A percentile compares a stretch with the other conserved stretches of the same genome.
Conservation (phyloP, 495 filamentous ascomycete species). For the Astrothelium subdiscretum region DNA sequence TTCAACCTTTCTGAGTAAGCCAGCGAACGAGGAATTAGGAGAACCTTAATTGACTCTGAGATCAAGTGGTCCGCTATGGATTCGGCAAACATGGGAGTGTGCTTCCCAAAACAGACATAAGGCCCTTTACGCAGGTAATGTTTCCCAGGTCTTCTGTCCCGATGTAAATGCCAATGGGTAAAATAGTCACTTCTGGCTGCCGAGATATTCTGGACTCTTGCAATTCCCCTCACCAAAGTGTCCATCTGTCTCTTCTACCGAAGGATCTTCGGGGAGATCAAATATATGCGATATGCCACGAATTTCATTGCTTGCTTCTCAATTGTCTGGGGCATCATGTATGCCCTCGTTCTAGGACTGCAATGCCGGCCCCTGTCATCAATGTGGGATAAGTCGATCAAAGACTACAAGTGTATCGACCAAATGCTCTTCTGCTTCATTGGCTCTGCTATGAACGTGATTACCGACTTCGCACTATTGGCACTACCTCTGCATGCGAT, state of each 20-base stretch:
- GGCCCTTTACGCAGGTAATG: not conserved
- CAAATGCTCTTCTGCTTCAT: not conserved
- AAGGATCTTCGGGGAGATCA: not conserved
- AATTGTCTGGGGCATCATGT: not conserved
- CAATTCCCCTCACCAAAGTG: not conserved
- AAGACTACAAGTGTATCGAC: not conserved
- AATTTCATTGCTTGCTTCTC: not conserved
- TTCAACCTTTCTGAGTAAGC: not conserved
- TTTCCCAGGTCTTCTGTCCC: not conserved
- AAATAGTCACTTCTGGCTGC: not conserved
- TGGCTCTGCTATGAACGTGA: not conserved
- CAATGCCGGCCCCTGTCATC: not conserved
- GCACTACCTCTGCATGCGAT: not conserved
- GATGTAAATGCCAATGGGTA: not conserved
- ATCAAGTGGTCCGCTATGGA: not conserved
- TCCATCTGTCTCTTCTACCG: not conserved
- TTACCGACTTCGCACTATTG: not conserved
- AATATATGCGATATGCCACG: not conserved
- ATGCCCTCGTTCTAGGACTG: not conserved
- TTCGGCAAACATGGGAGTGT: not conserved
- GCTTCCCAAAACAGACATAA: not conserved
- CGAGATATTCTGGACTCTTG: not conserved
- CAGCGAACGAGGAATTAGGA: not conserved
- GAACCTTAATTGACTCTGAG: not conserved
- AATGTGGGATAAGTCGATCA: not conserved